Conservation (phyloP, 768 basidiomycete species). For the Ramaria sp. region DNA sequence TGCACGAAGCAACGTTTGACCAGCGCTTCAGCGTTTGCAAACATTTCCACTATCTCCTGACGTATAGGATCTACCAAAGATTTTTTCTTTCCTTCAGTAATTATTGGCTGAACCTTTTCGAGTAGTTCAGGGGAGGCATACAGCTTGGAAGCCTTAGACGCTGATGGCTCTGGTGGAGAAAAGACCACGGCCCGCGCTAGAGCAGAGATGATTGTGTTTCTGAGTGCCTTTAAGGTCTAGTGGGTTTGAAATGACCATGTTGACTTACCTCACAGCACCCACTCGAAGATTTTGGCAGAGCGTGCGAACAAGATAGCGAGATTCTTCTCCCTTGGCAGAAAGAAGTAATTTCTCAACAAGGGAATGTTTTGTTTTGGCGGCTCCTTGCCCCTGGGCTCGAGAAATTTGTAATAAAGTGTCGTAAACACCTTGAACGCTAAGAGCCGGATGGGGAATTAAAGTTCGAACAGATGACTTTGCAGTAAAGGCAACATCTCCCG, state of each 20-base stretch:
- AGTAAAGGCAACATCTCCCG: constrained; percentile 80
- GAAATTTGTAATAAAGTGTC: constrained; percentile 57
- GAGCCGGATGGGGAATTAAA: constrained; percentile 57
- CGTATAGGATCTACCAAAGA: constrained; percentile 3
- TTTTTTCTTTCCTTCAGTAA: constrained; percentile 1
- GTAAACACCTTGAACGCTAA: constrained; percentile 58
- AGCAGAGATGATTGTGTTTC: constrained; percentile 64
- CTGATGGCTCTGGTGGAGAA: constrained; percentile 29
- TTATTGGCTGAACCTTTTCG: constrained; percentile 18
- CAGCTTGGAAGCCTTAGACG: constrained; percentile 15
- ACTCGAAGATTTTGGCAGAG: constrained; percentile 71
- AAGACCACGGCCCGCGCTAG: constrained; percentile 72
- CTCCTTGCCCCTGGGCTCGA: constrained; percentile 59
- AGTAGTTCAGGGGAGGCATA: constrained; percentile 22
- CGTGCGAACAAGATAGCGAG: constrained; percentile 70
- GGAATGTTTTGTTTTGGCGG: constrained; percentile 63
- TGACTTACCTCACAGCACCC: constrained; percentile 59
- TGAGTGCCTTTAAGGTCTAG: neutral
- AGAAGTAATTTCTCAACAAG: constrained; percentile 77
- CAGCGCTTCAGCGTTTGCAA: constrained; percentile 47
- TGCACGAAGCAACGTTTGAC: constrained; percentile 65
- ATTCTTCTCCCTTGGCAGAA: constrained; percentile 77
- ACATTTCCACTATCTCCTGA: constrained; percentile 26
- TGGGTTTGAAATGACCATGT: neutral
- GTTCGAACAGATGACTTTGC: constrained; percentile 72